These are phyloP conservation scores for Viola pubescens DNA, from an alignment of 441 rosid genomes.

Conservation along the genomic window DNA sequence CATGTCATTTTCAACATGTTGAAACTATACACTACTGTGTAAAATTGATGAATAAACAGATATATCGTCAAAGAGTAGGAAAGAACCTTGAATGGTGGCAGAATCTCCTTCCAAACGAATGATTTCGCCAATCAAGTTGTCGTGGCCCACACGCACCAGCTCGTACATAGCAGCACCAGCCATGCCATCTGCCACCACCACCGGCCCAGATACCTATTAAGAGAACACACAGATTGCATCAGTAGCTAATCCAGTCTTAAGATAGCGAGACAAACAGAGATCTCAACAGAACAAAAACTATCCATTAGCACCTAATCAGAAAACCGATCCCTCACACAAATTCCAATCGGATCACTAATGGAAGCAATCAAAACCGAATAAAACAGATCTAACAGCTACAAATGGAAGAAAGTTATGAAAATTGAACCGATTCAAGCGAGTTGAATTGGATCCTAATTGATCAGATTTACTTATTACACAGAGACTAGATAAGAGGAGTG, in stretches of 20 bases:
- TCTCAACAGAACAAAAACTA: not conserved
- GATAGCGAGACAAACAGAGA: not conserved
- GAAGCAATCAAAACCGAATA: not conserved
- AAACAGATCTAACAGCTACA: slow-evolving; percentile 3
- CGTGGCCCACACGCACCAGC: slow-evolving; percentile 96
- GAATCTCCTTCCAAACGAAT: slow-evolving; percentile 96
- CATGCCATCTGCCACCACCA: slow-evolving; percentile 98
- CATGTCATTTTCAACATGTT: not conserved
- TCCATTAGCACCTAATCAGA: not conserved
- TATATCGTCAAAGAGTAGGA: not conserved
- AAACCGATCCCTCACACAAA: not conserved
- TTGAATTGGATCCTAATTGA: no score
- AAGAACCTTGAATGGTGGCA: slow-evolving; percentile 90
- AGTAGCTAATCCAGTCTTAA: not conserved
- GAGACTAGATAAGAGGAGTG: not conserved
- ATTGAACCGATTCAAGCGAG: not conserved
- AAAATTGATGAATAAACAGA: not conserved
- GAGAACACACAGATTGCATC: not conserved
- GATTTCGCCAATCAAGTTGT: slow-evolving; percentile 92
- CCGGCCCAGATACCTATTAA: slow-evolving; percentile 92
- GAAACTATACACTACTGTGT: not conserved
- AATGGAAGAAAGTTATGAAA: not conserved
- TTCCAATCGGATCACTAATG: not conserved
- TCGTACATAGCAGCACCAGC: slow-evolving; percentile 99
- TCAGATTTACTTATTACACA: no score